Base-by-base conservation (phyloP, 768 basidiomycete genomes). In the Calocybe gangraenosa region DNA sequence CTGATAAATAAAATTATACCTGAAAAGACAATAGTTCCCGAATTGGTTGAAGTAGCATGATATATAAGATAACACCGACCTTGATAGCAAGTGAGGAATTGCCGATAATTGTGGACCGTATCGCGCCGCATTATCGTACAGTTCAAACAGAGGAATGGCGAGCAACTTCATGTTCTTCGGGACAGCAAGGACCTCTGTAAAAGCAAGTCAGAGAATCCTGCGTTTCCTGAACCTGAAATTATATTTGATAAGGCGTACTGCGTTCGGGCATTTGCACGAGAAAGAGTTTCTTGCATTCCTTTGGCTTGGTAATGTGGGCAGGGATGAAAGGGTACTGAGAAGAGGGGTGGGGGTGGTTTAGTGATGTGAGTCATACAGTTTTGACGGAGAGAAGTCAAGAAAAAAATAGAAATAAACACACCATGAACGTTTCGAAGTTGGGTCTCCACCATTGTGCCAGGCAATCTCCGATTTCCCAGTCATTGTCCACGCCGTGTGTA, bases 141-240 rank as follows among this genome's bases (percentile, higher is more conserved):
- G 72, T 66, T 99, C 96, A 59, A 95, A 97, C 30, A 99, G 73
- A 0, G 96, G 96, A 37, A 97, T 92, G 14, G 94, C 95, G 33
- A 95, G 81, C 7, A 99, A 79, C 62, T 98, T 98, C 95, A 98
- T 97, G 65, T 99, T 99, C 68, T 90, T 91, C 0, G 96, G 96
- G 3, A 99, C 94, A 0, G 93, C 92, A 7, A 99, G 82, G 13
- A 95, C 89, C 64, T 96, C 95, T 97, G 64, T 17, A 46, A 21
- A 43, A 19, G 42, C 25, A 28, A 28, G n/a, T 35, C 14, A 14
- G 7, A 35, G n/a, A 35, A 18, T n/a, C 34, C 6, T 14, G 17
- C 7, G 17, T 35, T 14, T 5, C 5, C 7, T 14, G 34, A 7
- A 35, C 7, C 7, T 14, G 17, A 18, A 35, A 35, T 6, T 6